phyloP scores from a whole-genome alignment of 345 rosid genomes.

The Corymbia maculata region DNA sequence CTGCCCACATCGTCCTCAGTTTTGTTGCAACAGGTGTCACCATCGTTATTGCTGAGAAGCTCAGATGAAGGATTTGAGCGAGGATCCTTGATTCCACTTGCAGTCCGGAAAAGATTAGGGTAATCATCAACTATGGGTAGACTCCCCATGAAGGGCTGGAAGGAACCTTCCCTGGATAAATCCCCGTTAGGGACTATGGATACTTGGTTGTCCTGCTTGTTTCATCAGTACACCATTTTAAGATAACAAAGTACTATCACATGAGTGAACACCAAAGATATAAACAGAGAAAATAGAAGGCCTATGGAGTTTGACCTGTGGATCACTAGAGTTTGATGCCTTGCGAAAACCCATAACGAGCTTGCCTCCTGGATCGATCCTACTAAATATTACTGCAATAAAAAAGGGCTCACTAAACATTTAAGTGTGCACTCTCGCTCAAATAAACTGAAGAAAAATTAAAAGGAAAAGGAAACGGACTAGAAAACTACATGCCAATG shows the following conservation, averaged over 20 bases:
- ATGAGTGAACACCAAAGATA: not conserved
- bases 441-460: not conserved
- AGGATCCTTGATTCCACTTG: slow-evolving; percentile 72
- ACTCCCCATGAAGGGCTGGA: slow-evolving; percentile 47
- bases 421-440: not conserved
- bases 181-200: slow-evolving; percentile 40
- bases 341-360: slow-evolving; percentile 97
- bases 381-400: slow-evolving; percentile 83
- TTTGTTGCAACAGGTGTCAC: slow-evolving; percentile 63
- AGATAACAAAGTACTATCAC: slow-evolving; percentile 8
- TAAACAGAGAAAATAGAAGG: slow-evolving; percentile 1
- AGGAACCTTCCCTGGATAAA: slow-evolving; percentile 53
- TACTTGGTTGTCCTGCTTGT: slow-evolving; percentile 42
- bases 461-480: not conserved
- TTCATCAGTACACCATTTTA: not conserved
- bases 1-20: slow-evolving; percentile 61
- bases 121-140: slow-evolving; percentile 52
- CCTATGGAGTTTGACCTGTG: slow-evolving; percentile 29
- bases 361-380: slow-evolving; percentile 94
- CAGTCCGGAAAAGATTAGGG: slow-evolving; percentile 68
- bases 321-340: slow-evolving; percentile 56
- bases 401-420: not conserved
- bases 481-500: not conserved
- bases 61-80: slow-evolving; percentile 50
- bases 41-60: slow-evolving; percentile 47